Evolutionary conservation across 1,139 yeast genomes (phyloP).

Genomic region (Saccharomycopsis hybrid): DNA sequence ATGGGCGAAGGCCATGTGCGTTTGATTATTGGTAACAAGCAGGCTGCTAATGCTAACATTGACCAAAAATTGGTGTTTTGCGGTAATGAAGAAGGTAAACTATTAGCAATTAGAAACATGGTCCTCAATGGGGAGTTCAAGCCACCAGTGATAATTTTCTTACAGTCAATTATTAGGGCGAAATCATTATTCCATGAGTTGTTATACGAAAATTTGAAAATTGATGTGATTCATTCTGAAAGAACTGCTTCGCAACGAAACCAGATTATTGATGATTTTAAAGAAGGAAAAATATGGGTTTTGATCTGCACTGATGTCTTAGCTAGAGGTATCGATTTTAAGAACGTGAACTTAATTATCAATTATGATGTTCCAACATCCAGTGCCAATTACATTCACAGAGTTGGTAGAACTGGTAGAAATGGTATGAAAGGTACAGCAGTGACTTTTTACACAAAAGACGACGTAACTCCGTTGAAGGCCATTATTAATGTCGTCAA

Average conservation of each 20-base stretch:
- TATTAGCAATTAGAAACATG: slow-evolving; percentile 85
- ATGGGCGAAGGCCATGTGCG: slow-evolving; percentile 77
- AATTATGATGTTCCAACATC: slow-evolving; percentile 95
- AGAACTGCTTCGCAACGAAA: slow-evolving; percentile 87
- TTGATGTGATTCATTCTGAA: slow-evolving; percentile 95
- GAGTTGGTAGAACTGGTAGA: slow-evolving; percentile 98
- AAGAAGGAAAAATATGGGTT: slow-evolving; percentile 90
- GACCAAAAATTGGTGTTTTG: slow-evolving; percentile 82
- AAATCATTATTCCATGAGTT: slow-evolving; percentile 92
- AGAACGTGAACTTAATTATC: slow-evolving; percentile 89
- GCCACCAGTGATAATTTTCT: slow-evolving; percentile 89
- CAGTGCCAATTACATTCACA: slow-evolving; percentile 92
- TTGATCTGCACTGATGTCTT: slow-evolving; percentile 93
- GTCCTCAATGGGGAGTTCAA: slow-evolving; percentile 77
- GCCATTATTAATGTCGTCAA: slow-evolving; percentile 92
- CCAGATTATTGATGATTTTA: slow-evolving; percentile 75
- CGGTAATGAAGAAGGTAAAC: slow-evolving; percentile 92
- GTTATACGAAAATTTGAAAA: slow-evolving; percentile 82
- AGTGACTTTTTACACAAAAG: slow-evolving; percentile 88
- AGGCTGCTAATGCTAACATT: slow-evolving; percentile 80
- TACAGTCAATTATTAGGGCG: slow-evolving; percentile 89
- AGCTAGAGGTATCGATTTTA: slow-evolving; percentile 95
- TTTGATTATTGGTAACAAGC: slow-evolving; percentile 87
- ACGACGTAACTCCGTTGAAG: slow-evolving; percentile 68
- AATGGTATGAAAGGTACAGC: slow-evolving; percentile 86